A percentile compares a stretch with the other conserved stretches of the same genome.
These are phyloP conservation scores for Diutina neorugosa DNA, from an alignment of 1,139 yeast genomes.

Conservation along the genomic window DNA sequence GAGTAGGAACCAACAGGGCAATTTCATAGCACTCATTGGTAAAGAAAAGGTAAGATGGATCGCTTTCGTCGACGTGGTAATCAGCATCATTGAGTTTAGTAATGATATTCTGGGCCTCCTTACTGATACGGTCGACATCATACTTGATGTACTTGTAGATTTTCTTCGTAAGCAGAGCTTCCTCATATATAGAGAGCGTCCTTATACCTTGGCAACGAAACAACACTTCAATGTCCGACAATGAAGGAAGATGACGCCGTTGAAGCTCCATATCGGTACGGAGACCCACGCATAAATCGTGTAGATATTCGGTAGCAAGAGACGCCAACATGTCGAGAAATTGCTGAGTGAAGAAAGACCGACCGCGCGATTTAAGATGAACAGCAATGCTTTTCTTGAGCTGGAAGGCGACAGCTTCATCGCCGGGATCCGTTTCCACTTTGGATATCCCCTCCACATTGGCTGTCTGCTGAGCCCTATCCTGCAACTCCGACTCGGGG, in stretches of 20 bases:
- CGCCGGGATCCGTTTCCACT: background rate
- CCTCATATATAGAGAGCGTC: slow-evolving; percentile 29
- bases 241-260: slow-evolving; percentile 48
- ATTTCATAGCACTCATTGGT: slow-evolving; percentile 37
- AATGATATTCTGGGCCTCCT: slow-evolving; percentile 6
- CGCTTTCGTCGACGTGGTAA: slow-evolving; percentile 12
- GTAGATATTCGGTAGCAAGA: slow-evolving; percentile 39
- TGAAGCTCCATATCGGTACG: slow-evolving; percentile 53
- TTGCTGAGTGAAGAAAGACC: slow-evolving; percentile 22
- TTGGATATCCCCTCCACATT: background rate
- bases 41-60: slow-evolving; percentile 29
- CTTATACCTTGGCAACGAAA: slow-evolving; percentile 34
- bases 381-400: slow-evolving; percentile 1
- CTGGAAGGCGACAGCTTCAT: slow-evolving; percentile 2
- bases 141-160: slow-evolving; percentile 2
- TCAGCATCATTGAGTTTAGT: slow-evolving; percentile 8
- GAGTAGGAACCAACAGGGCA: slow-evolving; percentile 42
- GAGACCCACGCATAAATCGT: slow-evolving; percentile 32
- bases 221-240: slow-evolving; percentile 43
- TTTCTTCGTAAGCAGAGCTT: slow-evolving; percentile 11
- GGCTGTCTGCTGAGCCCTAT: background rate
- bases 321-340: slow-evolving; percentile 36
- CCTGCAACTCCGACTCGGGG: background rate
- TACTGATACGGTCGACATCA: slow-evolving; percentile 4
- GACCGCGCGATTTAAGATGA: slow-evolving; percentile 1